A percentile compares a stretch with the other conserved stretches of the same genome.
Conservation (phyloP, 192 early-diverging fungal genomes). For the Haplosporangium gracile region DNA sequence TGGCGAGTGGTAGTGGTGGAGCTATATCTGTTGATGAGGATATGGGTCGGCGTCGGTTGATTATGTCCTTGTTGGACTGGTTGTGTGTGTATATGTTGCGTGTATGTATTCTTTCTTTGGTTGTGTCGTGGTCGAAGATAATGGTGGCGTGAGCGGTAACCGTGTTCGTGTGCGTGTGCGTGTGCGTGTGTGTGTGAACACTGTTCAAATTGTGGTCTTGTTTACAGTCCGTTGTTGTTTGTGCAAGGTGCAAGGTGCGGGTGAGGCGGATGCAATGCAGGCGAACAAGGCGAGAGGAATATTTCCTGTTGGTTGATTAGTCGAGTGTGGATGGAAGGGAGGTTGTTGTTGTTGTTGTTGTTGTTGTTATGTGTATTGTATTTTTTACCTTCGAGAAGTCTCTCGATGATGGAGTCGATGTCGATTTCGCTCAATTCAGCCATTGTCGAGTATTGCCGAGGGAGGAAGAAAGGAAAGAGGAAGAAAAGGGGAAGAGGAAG, state of each 20-base stretch:
- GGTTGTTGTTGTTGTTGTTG: background rate
- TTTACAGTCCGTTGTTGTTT: background rate
- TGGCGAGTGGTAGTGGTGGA: background rate
- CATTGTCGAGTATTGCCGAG: constrained; percentile 42
- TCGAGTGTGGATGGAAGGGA: background rate
- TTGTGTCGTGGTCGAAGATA: background rate
- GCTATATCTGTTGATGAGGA: background rate
- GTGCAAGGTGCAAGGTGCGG: background rate
- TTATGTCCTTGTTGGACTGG: background rate
- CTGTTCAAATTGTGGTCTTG: background rate
- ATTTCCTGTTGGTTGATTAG: background rate
- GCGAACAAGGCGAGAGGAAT: background rate
- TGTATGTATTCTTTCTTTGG: constrained; percentile 7
- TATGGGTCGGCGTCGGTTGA: background rate
- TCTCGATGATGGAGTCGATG: constrained; percentile 91
- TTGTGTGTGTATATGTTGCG: background rate
- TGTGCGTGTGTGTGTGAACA: background rate
- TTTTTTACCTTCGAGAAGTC: constrained; percentile 92
- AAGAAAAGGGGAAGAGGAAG: background rate
- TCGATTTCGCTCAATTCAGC: constrained; percentile 73
- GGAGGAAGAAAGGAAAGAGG: background rate
- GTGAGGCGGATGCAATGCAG: background rate
- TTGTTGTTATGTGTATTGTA: background rate
- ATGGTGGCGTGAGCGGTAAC: background rate
- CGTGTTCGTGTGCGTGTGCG: background rate